A percentile compares a stretch with the other conserved stretches of the same genome.
Conservation (phyloP, 306 rosid genomes). For the Astragalus glycyphyllos region DNA sequence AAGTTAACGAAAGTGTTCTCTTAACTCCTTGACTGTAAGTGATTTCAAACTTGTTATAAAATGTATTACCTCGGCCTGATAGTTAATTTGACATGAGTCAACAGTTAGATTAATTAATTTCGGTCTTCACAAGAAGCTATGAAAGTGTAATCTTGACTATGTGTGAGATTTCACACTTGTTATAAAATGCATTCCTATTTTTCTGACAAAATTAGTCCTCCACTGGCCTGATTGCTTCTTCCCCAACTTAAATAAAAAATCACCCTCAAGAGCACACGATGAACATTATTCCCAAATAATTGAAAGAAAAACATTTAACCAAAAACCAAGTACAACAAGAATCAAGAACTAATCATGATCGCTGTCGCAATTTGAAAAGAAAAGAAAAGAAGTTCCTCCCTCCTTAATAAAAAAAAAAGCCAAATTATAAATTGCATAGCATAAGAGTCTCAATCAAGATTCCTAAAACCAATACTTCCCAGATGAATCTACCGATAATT, state of each 20-base stretch:
- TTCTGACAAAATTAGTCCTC: too few relatives aligned
- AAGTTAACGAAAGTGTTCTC: too few relatives aligned
- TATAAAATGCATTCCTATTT: too few relatives aligned
- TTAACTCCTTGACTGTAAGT: too few relatives aligned
- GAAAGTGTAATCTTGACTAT: too few relatives aligned
- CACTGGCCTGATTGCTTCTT: background rate
- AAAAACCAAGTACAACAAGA: conserved; percentile 31
- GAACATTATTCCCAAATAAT: background rate
- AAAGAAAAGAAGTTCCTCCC: conserved; percentile 27
- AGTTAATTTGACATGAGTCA: too few relatives aligned
- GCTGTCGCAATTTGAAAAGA: conserved; percentile 14
- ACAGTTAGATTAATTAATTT: too few relatives aligned
- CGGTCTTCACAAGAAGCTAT: too few relatives aligned
- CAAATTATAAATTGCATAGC: conserved; percentile 31
- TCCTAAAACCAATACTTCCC: conserved; percentile 33
- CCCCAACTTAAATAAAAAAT: background rate
- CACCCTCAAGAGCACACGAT: background rate
- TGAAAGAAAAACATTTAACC: conserved; percentile 34
- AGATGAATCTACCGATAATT: conserved; percentile 31
- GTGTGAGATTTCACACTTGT: too few relatives aligned
- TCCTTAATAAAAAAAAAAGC: conserved; percentile 30
- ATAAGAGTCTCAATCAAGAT: conserved; percentile 33
- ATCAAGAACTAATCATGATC: conserved; percentile 34
- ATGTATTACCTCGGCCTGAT: too few relatives aligned
- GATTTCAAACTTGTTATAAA: too few relatives aligned